These are phyloP conservation scores for Jacaranda copaia DNA, from an alignment of 257 asterid genomes.

Conservation along the genomic window DNA sequence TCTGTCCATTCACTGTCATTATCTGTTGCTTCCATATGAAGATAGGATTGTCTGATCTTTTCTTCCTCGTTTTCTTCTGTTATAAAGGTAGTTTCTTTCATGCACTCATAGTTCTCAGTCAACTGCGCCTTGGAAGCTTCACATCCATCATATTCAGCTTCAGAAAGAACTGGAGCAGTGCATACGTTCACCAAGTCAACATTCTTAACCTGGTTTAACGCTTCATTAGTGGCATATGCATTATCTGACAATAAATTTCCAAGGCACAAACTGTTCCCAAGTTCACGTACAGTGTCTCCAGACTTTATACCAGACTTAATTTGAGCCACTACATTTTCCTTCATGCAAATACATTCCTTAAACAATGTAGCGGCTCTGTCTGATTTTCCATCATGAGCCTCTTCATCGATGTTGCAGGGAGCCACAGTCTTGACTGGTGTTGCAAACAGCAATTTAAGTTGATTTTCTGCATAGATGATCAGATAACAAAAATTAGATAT, in stretches of 20 bases:
- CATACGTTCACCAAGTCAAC: conserved; percentile 23
- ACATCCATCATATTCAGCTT: conserved; percentile 28
- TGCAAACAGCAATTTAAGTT: conserved; percentile 41
- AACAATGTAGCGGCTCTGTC: conserved; percentile 1
- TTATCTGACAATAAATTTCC: conserved; percentile 19
- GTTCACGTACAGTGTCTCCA: conserved; percentile 25
- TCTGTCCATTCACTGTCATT: conserved; percentile 27
- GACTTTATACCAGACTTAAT: conserved; percentile 25
- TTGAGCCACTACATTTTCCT: conserved; percentile 19
- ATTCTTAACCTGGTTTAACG: conserved; percentile 28
- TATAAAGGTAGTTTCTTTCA: conserved; percentile 22
- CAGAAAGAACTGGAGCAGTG: conserved; percentile 20
- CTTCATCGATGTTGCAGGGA: conserved; percentile 26
- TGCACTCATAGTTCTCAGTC: conserved; percentile 30
- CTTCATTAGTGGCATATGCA: conserved; percentile 18
- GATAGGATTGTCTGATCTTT: background rate
- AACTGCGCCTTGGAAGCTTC: conserved; percentile 39
- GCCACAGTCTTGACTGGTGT: conserved; percentile 42
- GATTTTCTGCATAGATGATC: conserved; percentile 44
- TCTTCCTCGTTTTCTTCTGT: conserved; percentile 30
- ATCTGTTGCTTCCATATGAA: conserved; percentile 26
- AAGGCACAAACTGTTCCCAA: conserved; percentile 24
- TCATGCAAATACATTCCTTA: background rate
- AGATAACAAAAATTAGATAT: conserved; percentile 22
- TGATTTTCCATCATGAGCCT: conserved; percentile 24